Evolutionary conservation across 2,329 filamentous ascomycete species (phyloP).

Genomic region (Epichloe baconii): DNA sequence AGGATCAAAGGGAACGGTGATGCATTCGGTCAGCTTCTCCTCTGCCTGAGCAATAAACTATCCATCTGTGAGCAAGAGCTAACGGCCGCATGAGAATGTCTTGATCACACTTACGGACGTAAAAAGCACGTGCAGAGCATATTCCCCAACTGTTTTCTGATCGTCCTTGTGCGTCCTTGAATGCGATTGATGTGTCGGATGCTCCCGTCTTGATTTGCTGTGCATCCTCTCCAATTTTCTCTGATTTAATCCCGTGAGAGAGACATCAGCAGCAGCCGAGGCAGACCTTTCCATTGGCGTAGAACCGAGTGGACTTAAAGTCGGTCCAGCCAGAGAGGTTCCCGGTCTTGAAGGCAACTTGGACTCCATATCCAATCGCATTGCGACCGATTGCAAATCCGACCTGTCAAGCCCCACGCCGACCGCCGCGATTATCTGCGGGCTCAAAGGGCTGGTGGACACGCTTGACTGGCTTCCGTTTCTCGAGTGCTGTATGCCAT

Average conservation of each 20-base stretch:
- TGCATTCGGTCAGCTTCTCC: constrained; percentile 82
- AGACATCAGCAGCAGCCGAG: constrained; percentile 32
- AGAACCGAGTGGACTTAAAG: constrained; percentile 10
- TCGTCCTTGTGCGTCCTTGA: constrained; percentile 61
- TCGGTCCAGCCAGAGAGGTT: constrained; percentile 33
- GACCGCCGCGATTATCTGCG: constrained; percentile 66
- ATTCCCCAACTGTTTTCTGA: constrained; percentile 90
- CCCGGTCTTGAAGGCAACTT: constrained; percentile 27
- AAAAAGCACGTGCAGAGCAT: constrained; percentile 91
- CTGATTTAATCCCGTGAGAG: constrained; percentile 30
- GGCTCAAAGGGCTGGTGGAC: constrained; percentile 73
- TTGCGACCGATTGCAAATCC: constrained; percentile 33
- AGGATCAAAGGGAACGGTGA: constrained; percentile 64
- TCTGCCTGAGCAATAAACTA: constrained; percentile 93
- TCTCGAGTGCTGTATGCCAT: constrained; percentile 85
- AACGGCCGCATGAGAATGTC: constrained; percentile 1
- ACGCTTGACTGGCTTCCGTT: constrained; percentile 79
- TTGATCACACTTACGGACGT: constrained; percentile 52
- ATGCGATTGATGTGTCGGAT: constrained; percentile 62
- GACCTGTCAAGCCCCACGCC: constrained; percentile 42
- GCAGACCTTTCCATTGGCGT: constrained; percentile 30
- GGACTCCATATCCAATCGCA: constrained; percentile 32
- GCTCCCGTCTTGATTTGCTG: constrained; percentile 57
- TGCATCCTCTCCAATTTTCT: constrained; percentile 48
- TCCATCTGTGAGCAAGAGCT: constrained; percentile 4